Conservation (phyloP, 2,329 filamentous ascomycete genomes). For the Raffaelea arxii region DNA sequence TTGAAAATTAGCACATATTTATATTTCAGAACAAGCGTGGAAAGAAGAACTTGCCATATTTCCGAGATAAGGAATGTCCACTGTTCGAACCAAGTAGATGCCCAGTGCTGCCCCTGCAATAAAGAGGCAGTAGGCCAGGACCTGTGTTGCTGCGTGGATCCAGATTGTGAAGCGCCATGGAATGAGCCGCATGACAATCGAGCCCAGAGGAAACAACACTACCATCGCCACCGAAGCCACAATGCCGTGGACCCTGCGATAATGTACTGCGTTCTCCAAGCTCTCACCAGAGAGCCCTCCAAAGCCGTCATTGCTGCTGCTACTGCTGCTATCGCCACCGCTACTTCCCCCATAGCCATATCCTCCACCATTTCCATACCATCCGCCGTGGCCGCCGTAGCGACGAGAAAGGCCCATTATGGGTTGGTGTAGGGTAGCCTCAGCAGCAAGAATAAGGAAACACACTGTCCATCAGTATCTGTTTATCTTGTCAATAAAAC, state of each 20-base stretch:
- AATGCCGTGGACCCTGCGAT: conserved; percentile 29
- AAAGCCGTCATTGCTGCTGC: conserved; percentile 5
- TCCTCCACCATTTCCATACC: neutral
- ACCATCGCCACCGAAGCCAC: conserved; percentile 30
- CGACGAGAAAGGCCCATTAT: neutral
- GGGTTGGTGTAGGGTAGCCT: neutral
- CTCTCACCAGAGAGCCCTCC: conserved; percentile 18
- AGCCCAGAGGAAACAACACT: conserved; percentile 32
- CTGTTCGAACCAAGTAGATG: conserved; percentile 26
- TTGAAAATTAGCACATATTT: neutral
- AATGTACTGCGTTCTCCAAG: conserved; percentile 17
- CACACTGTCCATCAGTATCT: too few relatives aligned
- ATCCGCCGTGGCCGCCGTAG: neutral
- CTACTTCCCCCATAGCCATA: neutral
- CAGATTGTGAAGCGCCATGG: conserved; percentile 25
- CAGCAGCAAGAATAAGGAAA: neutral
- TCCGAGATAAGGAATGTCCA: conserved; percentile 21
- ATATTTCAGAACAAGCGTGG: neutral
- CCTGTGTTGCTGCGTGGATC: conserved; percentile 29
- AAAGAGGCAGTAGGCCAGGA: conserved; percentile 25
- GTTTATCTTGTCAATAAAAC: neutral
- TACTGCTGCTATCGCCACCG: neutral
- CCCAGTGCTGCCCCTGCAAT: conserved; percentile 31
- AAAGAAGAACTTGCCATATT: conserved; percentile 21
- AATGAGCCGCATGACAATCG: conserved; percentile 29